These are phyloP conservation scores for Pharnaceum exiguum DNA, from an alignment of 148 eudicot species.

Conservation along the genomic window DNA sequence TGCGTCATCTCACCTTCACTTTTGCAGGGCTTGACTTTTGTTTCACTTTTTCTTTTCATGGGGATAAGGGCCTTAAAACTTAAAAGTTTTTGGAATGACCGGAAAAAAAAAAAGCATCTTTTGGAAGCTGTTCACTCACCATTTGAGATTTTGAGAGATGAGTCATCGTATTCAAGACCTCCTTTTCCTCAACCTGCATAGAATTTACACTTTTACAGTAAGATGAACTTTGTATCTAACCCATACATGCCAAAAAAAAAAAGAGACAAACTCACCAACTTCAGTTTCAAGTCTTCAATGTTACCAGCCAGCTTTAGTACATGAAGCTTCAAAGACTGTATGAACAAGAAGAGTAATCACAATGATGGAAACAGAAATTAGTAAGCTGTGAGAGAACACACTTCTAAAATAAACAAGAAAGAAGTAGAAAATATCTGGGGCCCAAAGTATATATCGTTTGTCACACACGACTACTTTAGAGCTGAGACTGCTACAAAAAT, in stretches of 20 bases:
- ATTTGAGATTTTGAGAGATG: too few species aligned
- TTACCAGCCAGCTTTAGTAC: conserved; percentile 72
- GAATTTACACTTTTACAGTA: too few species aligned
- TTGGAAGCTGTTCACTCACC: conserved; percentile 23
- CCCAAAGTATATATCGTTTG: background rate
- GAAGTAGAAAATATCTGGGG: background rate
- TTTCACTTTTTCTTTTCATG: too few species aligned
- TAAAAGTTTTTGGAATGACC: too few species aligned
- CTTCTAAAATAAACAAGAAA: background rate
- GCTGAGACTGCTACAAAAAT: too few species aligned
- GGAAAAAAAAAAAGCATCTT: too few species aligned
- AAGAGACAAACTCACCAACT: conserved; percentile 55
- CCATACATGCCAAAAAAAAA: background rate
- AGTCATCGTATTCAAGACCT: conserved; percentile 25
- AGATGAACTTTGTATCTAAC: background rate
- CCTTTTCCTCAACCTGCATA: conserved; percentile 53
- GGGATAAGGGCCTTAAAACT: background rate
- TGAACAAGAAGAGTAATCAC: too few species aligned
- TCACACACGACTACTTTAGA: too few species aligned
- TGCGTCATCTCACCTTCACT: too few species aligned
- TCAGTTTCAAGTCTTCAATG: conserved; percentile 54
- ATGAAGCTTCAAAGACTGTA: conserved; percentile 93
- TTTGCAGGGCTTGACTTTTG: too few species aligned
- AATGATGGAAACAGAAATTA: conserved; percentile 15
- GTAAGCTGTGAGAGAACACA: background rate